These are phyloP conservation scores for Gossypium sturtianum DNA, from an alignment of 345 rosid genomes.

Conservation along the genomic window DNA sequence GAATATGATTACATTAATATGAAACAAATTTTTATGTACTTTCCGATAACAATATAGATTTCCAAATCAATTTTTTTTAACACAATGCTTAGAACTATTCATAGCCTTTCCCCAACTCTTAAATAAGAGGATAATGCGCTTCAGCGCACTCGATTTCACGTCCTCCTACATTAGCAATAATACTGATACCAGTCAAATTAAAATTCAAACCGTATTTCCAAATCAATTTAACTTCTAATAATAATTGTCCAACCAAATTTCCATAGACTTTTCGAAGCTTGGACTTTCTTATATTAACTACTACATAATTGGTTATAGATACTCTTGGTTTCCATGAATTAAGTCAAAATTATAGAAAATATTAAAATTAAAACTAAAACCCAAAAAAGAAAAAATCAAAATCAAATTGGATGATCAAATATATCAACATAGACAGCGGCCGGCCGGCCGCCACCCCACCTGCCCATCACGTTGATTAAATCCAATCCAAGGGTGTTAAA, in stretches of 20 bases:
- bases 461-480: background rate
- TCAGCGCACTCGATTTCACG: rapidly evolving
- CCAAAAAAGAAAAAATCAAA: background rate
- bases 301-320: background rate
- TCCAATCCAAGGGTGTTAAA: background rate
- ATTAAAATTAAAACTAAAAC: background rate
- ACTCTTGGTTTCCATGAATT: background rate
- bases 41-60: no score
- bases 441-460: conserved; percentile 5
- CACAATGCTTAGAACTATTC: no score
- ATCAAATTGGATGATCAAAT: background rate
- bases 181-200: no score
- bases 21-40: no score
- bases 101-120: rapidly evolving
- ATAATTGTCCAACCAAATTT: background rate
- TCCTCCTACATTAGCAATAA: no score
- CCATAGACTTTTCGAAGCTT: background rate
- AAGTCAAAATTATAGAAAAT: background rate
- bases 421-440: conserved; percentile 10
- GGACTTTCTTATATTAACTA: background rate
- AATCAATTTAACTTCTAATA: background rate
- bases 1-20: no score
- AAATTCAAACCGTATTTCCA: no score
- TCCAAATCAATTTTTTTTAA: no score
- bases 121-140: no score